phyloP scores from a whole-genome alignment of 1,284 basidiomycete species.

The Athelia psychrophila region DNA sequence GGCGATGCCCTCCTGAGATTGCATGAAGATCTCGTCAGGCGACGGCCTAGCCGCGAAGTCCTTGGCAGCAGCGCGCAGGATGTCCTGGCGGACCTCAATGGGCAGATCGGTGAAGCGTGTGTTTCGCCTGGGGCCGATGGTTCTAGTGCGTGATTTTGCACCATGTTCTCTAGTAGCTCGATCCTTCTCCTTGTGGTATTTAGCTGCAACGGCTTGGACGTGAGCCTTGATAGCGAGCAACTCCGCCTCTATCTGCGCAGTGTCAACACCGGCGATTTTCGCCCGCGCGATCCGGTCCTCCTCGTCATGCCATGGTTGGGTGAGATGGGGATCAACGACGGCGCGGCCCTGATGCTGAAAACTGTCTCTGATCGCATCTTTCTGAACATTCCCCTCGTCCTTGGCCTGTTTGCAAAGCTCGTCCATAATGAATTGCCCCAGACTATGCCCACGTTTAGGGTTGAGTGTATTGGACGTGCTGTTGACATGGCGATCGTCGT shows the following conservation, averaged over 20 bases:
- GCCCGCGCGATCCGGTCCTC: constrained; percentile 9
- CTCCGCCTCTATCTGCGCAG: constrained; percentile 15
- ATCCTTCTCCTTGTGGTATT: constrained; percentile 10
- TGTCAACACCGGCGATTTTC: neutral
- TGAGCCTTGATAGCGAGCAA: constrained; percentile 23
- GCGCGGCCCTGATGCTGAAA: constrained; percentile 26
- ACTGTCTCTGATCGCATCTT: neutral
- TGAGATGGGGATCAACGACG: neutral
- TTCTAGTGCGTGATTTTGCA: constrained; percentile 8
- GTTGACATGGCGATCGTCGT: constrained; percentile 1
- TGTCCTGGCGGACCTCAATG: constrained; percentile 38
- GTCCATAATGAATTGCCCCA: constrained; percentile 30
- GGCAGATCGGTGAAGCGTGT: constrained; percentile 29
- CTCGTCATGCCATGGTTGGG: constrained; percentile 27
- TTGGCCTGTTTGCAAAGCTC: constrained; percentile 11
- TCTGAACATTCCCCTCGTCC: constrained; percentile 6
- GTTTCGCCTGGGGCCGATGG: constrained; percentile 2
- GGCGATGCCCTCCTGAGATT: neutral
- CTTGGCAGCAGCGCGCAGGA: constrained; percentile 31
- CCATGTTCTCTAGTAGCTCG: neutral
- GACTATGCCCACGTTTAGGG: constrained; percentile 3
- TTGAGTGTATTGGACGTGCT: neutral
- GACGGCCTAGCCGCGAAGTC: constrained; percentile 41
- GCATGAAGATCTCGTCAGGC: neutral
- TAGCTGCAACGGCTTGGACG: constrained; percentile 17